Evolutionary conservation across 768 basidiomycete species (phyloP), one percentile per base, ranked within the genome.

Genomic region (Lactifluus subvellereus): DNA sequence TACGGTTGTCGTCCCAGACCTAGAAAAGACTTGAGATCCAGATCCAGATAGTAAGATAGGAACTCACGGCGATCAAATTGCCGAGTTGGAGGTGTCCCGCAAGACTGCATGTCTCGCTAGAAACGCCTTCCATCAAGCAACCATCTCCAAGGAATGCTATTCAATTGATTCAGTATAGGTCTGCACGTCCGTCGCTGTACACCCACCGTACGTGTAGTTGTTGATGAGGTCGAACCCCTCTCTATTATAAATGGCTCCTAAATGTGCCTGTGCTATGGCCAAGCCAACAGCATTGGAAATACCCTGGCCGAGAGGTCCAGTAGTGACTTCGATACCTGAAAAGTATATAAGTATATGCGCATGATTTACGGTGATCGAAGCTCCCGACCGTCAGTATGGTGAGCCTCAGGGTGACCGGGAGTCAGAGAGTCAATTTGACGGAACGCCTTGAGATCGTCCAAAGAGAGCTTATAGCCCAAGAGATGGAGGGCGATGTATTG

Each of bases 1-100:
- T 74, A 93, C 91, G 89, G 78, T 98, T 97, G 77, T 97, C 94
- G 71, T 98, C 95, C 75, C 95, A 97, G 71, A 97, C 80, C 90
- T 91, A 56, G 8, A 49, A 51, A 33, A 22, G 40, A 3, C 64
- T 75, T 38, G 5, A 73, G 53, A 48, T 50, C 59, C 33, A 27
- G 56, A 27, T 42, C 16, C 14, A 61, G 56, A 61, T 61, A 62
- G 40, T 35, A 57, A 58, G 50, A 57, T 58, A 68, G 52, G 13
- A 33, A 83, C 89, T 72, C 73, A 91, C 89, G 61, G 89, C 91
- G 71, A 98, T 87, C 70, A 98, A 80, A 77, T 95, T 97, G 60
- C 91, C 94, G 47, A 98, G 83, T 73, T 94, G 87, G 70, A 97
- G 82, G 77, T 98, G 95, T 66, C 94, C 95, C 64, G 93, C 94